These are phyloP conservation scores for Gremmenia infestans DNA, from an alignment of 2,329 filamentous ascomycete species.

Conservation along the genomic window DNA sequence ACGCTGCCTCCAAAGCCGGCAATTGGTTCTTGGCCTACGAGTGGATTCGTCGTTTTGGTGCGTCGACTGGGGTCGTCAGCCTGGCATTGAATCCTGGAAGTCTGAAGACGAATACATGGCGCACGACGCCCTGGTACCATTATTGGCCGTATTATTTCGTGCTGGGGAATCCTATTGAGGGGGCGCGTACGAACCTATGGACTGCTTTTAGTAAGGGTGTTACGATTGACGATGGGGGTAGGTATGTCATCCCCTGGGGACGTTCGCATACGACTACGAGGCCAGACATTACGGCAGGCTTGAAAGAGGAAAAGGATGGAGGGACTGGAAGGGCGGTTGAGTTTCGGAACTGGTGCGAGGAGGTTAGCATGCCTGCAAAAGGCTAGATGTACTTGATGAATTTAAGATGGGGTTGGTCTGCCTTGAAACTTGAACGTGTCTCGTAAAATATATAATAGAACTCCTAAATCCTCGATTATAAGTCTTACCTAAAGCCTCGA, in stretches of 20 bases:
- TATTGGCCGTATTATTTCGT: background rate
- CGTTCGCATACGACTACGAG: background rate
- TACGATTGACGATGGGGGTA: background rate
- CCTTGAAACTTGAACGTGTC: too few relatives aligned
- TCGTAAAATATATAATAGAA: too few relatives aligned
- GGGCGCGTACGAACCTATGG: background rate
- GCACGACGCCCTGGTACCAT: background rate
- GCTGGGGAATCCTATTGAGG: background rate
- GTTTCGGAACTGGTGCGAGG: slow-evolving; percentile 5
- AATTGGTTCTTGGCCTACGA: slow-evolving; percentile 13
- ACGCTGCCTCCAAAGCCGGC: slow-evolving; percentile 14
- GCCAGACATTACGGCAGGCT: background rate
- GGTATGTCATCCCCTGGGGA: slow-evolving; percentile 4
- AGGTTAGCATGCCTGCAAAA: too few relatives aligned
- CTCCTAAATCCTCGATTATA: too few relatives aligned
- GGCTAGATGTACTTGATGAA: too few relatives aligned
- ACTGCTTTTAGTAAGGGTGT: background rate
- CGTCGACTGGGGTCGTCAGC: slow-evolving; percentile 11
- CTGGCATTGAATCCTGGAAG: slow-evolving; percentile 18
- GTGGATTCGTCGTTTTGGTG: slow-evolving; percentile 4
- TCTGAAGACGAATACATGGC: slow-evolving; percentile 7
- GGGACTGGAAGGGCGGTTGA: slow-evolving; percentile 1
- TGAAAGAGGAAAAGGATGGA: slow-evolving; percentile 1
- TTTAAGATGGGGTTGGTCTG: too few relatives aligned
- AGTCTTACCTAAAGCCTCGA: too few relatives aligned